A percentile compares a stretch with the other conserved stretches of the same genome.
phyloP scores from a whole-genome alignment of 768 basidiomycete species.

The Cystofilobasidium bisporidii region DNA sequence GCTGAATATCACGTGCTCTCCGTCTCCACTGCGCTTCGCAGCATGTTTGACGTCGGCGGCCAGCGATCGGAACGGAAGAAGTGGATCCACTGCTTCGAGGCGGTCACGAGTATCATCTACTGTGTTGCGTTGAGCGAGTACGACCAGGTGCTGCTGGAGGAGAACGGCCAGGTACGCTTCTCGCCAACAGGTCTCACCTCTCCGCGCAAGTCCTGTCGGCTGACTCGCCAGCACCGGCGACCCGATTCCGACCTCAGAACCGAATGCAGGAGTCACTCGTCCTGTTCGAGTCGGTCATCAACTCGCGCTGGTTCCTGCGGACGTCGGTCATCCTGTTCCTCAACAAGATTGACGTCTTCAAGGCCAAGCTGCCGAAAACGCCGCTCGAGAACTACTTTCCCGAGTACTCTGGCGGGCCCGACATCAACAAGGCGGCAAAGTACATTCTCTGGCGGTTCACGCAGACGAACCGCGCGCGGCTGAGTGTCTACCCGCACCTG shows the following conservation, averaged over 20 bases:
- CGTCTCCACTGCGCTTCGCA: conserved; percentile 14
- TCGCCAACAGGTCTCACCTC: too few relatives aligned
- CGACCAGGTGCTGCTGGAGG: conserved; percentile 61
- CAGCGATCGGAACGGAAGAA: conserved; percentile 67
- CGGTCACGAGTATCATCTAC: conserved; percentile 70
- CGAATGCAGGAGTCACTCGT: conserved; percentile 96
- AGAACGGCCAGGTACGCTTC: conserved; percentile 43
- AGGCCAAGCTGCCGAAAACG: conserved; percentile 57
- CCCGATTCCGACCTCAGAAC: conserved; percentile 62
- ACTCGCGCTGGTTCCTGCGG: conserved; percentile 92
- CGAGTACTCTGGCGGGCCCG: conserved; percentile 54
- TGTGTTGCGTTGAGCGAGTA: conserved; percentile 67
- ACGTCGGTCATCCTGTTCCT: conserved; percentile 91
- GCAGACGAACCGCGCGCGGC: conserved; percentile 36
- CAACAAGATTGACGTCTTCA: conserved; percentile 71
- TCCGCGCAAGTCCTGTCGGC: too few relatives aligned
- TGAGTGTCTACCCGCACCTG: conserved; percentile 26
- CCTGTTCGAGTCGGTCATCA: conserved; percentile 95
- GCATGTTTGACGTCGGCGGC: conserved; percentile 70
- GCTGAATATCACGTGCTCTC: too few relatives aligned
- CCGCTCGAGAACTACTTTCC: conserved; percentile 55
- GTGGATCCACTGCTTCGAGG: conserved; percentile 51
- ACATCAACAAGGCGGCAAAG: conserved; percentile 23
- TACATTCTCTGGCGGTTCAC: conserved; percentile 10
- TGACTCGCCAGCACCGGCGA: conserved; percentile 31